Conservation (phyloP, 768 basidiomycete species). For the Mrakia hoshinonis region DNA sequence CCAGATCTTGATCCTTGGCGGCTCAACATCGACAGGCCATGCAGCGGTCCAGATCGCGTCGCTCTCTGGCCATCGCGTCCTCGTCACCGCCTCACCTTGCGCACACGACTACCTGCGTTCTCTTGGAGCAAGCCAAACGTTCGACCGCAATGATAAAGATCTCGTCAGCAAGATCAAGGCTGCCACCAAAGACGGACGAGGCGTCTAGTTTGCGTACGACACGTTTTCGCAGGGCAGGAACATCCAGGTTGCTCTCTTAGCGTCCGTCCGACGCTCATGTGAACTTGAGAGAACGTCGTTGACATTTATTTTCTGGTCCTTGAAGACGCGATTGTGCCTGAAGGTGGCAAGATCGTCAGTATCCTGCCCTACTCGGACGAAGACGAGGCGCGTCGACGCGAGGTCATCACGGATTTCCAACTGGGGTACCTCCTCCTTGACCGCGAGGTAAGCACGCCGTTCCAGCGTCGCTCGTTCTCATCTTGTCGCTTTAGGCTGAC, state of each 20-base stretch:
- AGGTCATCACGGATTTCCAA: not conserved
- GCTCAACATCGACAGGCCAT: constrained; percentile 10
- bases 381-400: not conserved
- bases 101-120: not conserved
- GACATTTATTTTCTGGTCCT: not conserved
- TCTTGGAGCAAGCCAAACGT: not conserved
- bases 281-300: no score
- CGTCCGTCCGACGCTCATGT: not conserved
- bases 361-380: not conserved
- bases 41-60: constrained; percentile 9
- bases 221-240: not conserved
- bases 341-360: not conserved
- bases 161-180: not conserved
- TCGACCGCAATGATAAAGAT: not conserved
- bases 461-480: no score
- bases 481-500: not conserved
- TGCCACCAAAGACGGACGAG: not conserved
- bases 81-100: not conserved
- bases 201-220: not conserved
- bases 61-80: not conserved
- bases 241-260: not conserved
- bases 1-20: constrained; percentile 26
- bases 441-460: no score
- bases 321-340: not conserved
- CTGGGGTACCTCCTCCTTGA: not conserved